Conservation (phyloP, 2,329 filamentous ascomycete species). For the Pseudopithomyces maydicus region DNA sequence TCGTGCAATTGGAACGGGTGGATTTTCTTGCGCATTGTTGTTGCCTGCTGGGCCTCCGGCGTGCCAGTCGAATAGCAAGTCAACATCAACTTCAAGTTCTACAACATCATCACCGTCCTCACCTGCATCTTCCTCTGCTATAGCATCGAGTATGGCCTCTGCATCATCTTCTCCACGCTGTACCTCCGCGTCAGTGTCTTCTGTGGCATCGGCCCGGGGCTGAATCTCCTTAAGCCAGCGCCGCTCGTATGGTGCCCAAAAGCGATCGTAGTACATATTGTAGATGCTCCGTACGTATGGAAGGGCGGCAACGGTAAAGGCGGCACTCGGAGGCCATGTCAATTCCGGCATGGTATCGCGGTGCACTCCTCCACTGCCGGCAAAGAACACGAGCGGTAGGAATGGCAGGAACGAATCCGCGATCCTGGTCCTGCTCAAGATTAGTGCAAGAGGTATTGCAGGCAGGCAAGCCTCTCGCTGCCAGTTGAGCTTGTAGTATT, state of each 20-base stretch:
- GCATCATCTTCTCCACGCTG: constrained; percentile 14
- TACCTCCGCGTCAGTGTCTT: constrained; percentile 19
- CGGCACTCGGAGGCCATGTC: constrained; percentile 70
- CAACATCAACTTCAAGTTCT: constrained; percentile 46
- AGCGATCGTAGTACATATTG: constrained; percentile 63
- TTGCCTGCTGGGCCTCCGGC: constrained; percentile 36
- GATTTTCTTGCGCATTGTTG: constrained; percentile 46
- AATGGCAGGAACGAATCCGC: constrained; percentile 68
- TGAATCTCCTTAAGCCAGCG: constrained; percentile 68
- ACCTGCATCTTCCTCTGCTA: constrained; percentile 23
- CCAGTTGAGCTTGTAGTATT: constrained; percentile 49
- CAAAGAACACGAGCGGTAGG: constrained; percentile 66
- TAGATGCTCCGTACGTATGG: constrained; percentile 70
- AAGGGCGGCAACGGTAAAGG: constrained; percentile 67
- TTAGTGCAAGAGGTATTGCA: constrained; percentile 69
- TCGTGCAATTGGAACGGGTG: constrained; percentile 32
- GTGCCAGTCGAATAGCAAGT: constrained; percentile 52
- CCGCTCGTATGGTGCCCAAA: constrained; percentile 63
- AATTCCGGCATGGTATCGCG: constrained; percentile 54
- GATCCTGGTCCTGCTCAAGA: constrained; percentile 69
- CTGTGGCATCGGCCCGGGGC: constrained; percentile 53
- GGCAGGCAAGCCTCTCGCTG: constrained; percentile 65
- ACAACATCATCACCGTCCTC: constrained; percentile 51
- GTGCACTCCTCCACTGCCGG: constrained; percentile 53
- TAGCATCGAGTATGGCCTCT: constrained; percentile 17